Percentiles rank a stretch among this genome's conserved stretches.
phyloP scores from a whole-genome alignment of 2,329 filamentous ascomycete genomes.

The Acrodontium crateriforme region DNA sequence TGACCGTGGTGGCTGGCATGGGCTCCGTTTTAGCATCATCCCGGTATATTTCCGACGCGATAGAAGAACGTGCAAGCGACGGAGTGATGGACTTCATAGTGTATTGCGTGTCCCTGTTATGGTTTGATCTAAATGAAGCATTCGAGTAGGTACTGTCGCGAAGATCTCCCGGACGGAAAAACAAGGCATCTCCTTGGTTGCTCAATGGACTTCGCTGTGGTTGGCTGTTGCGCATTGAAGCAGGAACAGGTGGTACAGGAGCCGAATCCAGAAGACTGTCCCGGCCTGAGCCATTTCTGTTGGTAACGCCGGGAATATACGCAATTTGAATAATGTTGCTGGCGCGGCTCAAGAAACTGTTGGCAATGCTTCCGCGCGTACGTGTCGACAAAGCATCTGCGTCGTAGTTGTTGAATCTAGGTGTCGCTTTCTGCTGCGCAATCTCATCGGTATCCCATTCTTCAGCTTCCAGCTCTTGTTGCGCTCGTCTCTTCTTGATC shows the following conservation, averaged over 20 bases:
- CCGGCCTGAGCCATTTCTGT: conserved; percentile 65
- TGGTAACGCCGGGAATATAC: conserved; percentile 85
- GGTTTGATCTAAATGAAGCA: conserved; percentile 33
- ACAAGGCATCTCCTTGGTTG: conserved; percentile 60
- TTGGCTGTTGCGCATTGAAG: conserved; percentile 27
- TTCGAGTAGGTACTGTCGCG: conserved; percentile 84
- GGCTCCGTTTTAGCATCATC: conserved; percentile 75
- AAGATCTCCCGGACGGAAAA: conserved; percentile 82
- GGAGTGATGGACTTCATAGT: conserved; percentile 35
- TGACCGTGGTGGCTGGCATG: conserved; percentile 69
- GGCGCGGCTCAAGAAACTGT: conserved; percentile 84
- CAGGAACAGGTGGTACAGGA: conserved; percentile 86
- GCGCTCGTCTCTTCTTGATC: conserved; percentile 63
- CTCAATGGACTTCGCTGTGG: conserved; percentile 42
- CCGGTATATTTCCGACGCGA: conserved; percentile 87
- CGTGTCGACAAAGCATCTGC: conserved; percentile 64
- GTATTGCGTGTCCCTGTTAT: conserved; percentile 24
- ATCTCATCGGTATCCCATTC: conserved; percentile 44
- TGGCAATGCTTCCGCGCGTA: conserved; percentile 71
- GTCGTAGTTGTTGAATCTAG: conserved; percentile 43
- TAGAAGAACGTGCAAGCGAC: conserved; percentile 39
- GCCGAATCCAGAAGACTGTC: conserved; percentile 32
- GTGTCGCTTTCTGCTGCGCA: conserved; percentile 39
- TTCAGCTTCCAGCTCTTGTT: conserved; percentile 41
- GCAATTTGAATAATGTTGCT: conserved; percentile 99